Base-by-base conservation (phyloP, 495 filamentous ascomycete genomes). In the Pyrenula massariospora region DNA sequence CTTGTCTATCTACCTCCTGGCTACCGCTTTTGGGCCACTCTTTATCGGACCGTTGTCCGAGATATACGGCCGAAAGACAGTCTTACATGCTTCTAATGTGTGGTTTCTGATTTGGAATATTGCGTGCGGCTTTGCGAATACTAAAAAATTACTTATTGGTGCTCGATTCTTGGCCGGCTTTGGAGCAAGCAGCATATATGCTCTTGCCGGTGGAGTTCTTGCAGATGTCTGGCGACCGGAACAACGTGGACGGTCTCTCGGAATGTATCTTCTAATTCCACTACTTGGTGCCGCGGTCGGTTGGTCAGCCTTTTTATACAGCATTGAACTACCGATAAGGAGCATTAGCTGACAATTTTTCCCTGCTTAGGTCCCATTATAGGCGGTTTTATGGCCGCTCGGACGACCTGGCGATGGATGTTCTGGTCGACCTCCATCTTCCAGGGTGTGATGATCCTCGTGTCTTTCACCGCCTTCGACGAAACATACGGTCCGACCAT, bases 1-100 rank as follows among this genome's bases (percentile, higher is more conserved):
- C 0, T 58, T 84, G 24, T 83, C 79, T 2, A 71, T 80, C 1
- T 82, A 75, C 62, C 66, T 84, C 0, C 68, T 84, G 0, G 79
- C 73, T 2, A 74, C 71, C 53, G 77, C 71, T 10, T 62, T 80
- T 52, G 79, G 78, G 0, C 81, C 81, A 0, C 66, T 85, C 1
- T 65, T 85, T 25, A 71, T 84, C 21, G 83, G 77, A 0, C 85
- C 85, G 0, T 69, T 87, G 1, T 79, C 75, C 22, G 85, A 88
- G 66, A 68, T 85, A 53, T 87, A 78, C 60, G 85, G 86, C 15
- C 74, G 84, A 22, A 71, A 78, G 15, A 64, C 70, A 2, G 71
- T 86, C 20, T 64, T 83, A 11, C 78, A 81, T 58, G 25, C 72
- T 0, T 61, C 69, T 2, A 84, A 79, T 57, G 42, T 84, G 53